phyloP scores from a whole-genome alignment of 805 yeast genomes.

The Kodamaea nitidulidarum region DNA sequence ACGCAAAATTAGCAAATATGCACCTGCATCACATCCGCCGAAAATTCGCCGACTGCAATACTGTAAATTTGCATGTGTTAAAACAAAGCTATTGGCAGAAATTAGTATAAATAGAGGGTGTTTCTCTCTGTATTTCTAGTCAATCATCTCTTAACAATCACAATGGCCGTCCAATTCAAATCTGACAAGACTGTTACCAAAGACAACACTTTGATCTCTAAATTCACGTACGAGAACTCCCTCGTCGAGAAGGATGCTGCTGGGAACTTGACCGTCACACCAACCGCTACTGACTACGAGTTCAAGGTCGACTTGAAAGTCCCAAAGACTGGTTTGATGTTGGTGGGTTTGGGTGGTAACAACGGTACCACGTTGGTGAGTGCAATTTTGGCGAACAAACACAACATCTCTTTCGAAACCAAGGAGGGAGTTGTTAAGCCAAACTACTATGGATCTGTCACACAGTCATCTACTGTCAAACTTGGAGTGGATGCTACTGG shows the following conservation, averaged over 20 bases:
- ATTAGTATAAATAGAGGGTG: slow-evolving; percentile 14
- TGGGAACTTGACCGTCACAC: slow-evolving; percentile 62
- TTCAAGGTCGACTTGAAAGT: slow-evolving; percentile 79
- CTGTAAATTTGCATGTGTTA: neutral
- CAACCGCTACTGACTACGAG: slow-evolving; percentile 68
- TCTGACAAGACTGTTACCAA: slow-evolving; percentile 50
- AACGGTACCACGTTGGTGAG: slow-evolving; percentile 91
- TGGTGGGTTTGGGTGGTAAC: slow-evolving; percentile 96
- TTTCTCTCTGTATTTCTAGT: too few species aligned
- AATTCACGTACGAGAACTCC: slow-evolving; percentile 74
- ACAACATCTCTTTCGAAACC: slow-evolving; percentile 71
- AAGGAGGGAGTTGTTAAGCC: slow-evolving; percentile 72
- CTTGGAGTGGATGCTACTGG: slow-evolving; percentile 82
- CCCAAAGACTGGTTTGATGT: slow-evolving; percentile 83
- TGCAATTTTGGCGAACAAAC: slow-evolving; percentile 79
- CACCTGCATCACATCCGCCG: neutral
- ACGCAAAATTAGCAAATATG: neutral
- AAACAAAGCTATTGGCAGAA: neutral
- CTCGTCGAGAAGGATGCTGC: slow-evolving; percentile 53
- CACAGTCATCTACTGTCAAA: slow-evolving; percentile 87
- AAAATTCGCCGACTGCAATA: slow-evolving; percentile 2
- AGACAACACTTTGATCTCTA: slow-evolving; percentile 52
- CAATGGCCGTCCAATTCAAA: slow-evolving; percentile 46
- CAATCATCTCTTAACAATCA: slow-evolving; percentile 3
- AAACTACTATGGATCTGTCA: slow-evolving; percentile 91